Evolutionary conservation across 2,329 filamentous ascomycete species (phyloP), one percentile per base, ranked within the genome.

Genomic region (Penicillium sp.): DNA sequence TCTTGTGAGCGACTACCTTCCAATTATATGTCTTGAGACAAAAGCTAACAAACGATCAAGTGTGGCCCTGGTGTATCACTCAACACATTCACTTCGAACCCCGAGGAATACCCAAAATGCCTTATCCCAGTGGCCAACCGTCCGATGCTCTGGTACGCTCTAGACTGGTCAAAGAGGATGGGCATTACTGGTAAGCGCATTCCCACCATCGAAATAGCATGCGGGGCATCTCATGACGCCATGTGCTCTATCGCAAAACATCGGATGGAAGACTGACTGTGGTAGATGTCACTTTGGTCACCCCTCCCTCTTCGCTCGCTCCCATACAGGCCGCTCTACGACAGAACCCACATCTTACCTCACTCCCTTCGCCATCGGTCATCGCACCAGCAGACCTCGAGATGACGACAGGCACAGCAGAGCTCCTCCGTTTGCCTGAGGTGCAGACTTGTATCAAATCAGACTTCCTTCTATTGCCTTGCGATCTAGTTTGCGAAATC

Each of bases 381-480:
- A 77, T 97, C 20, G 88, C 92, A 1, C 93, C 93, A 1, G 78
- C 81, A 64, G 86, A 84, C 40, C 80, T 97, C 34, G 87, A 90
- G 48, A 86, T 92, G 68, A 94, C 90, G 57, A 96, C 89, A 0
- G 92, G 92, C 50, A 97, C 94, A 7, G 92, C 90, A 8, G 89
- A 96, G 67, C 86, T 97, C 20, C 83, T 99, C 50, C 85, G 92
- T 10, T 81, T 96, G 9, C 88, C 90, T 1, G 89, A 96, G 71
- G 85, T 97, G 43, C 87, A 89, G 69, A 80, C 81, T n/a, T 81
- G 86, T 8, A 85, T 99, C 65, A 91, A 85, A 52, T 85, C 86
- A 13, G 91, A 99, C 74, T 97, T 99, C 69, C 78, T 97, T 26
- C 85, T 97, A 3, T 79, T 99, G 4, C 93, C 94, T 0, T 99